Evolutionary conservation across 345 rosid genomes (phyloP), one percentile per base, ranked within the genome.

Genomic region (Boechera retrofracta): DNA sequence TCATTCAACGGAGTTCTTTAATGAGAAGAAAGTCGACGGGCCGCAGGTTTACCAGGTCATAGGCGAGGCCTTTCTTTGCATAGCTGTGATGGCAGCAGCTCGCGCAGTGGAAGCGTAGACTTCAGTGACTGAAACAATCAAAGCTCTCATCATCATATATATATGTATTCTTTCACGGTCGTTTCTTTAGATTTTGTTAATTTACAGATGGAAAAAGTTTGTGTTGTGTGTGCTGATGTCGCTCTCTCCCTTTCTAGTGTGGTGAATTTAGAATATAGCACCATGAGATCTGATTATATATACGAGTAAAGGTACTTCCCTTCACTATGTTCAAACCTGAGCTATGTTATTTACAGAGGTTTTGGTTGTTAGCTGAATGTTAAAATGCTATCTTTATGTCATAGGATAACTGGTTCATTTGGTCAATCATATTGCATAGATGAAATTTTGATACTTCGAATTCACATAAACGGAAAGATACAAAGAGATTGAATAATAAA

Each of bases 21-120:
- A 87, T 92, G 96, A 89, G 75, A 92, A 89, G 71, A 92, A 85
- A 81, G 83, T 70, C 2, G 98, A 91, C 28, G 86, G 91, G 33
- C 88, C 47, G 83, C 90, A 2, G 81, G 74, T 18, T 59, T 85
- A 59, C 72, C 86, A 29, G 90, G 86, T 68, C 97, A 89, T 54
- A 81, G 86, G 91, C 87, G 91, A 80, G 87, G 85, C 48, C 87
- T 89, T 53, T 87, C 98, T 10, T 82, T 95, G 73, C 89, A 91
- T 78, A 92, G 95, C 81, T 91, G 75, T 24, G 83, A 92, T 71
- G 90, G 89, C 33, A 92, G 97, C 86, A 90, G 97, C 79, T 90
- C 98, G 4, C 79, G 81, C 55, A 87, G 92, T 64, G 98, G 89
- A 65, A 91, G 96, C 82, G 60, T 82, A 41, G 95, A 90, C 82